Percentiles rank a stretch among this genome's conserved stretches.
Evolutionary conservation across 169 alveolate species (phyloP).

Genomic region (Perkinsus olseni): DNA sequence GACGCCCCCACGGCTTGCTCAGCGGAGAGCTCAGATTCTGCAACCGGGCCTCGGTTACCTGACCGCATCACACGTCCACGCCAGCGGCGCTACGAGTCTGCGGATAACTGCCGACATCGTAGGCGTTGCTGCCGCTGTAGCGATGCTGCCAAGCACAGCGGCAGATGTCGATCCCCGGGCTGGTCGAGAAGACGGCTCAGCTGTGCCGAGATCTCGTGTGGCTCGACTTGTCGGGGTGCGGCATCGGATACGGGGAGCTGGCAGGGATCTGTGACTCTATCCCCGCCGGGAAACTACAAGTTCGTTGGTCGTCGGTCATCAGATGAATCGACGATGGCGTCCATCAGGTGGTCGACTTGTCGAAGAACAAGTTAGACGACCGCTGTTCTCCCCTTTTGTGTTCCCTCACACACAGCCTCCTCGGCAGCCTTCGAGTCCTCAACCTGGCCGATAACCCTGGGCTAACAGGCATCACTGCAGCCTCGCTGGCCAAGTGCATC

Average conservation of each 20-base stretch:
- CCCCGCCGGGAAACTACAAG: neutral
- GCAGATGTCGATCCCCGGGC: neutral
- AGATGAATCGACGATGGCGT: too few relatives aligned
- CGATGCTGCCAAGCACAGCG: neutral
- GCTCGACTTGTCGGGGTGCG: neutral
- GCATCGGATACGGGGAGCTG: neutral
- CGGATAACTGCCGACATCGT: neutral
- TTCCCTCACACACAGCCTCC: neutral
- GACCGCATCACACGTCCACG: neutral
- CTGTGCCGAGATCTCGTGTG: neutral
- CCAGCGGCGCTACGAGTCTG: neutral
- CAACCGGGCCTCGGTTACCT: neutral
- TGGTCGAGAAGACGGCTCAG: neutral
- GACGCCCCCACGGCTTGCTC: neutral
- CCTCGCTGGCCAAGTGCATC: neutral
- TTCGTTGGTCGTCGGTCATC: neutral
- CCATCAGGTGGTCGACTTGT: neutral
- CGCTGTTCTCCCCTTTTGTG: neutral
- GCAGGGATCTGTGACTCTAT: neutral
- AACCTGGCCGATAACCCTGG: neutral
- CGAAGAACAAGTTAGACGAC: neutral
- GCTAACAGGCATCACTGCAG: neutral
- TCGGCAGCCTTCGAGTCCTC: neutral
- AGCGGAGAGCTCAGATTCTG: neutral
- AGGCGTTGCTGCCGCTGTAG: neutral